These are phyloP conservation scores for Coffea eugenioides DNA, from an alignment of 257 asterid genomes.

Conservation along the genomic window DNA sequence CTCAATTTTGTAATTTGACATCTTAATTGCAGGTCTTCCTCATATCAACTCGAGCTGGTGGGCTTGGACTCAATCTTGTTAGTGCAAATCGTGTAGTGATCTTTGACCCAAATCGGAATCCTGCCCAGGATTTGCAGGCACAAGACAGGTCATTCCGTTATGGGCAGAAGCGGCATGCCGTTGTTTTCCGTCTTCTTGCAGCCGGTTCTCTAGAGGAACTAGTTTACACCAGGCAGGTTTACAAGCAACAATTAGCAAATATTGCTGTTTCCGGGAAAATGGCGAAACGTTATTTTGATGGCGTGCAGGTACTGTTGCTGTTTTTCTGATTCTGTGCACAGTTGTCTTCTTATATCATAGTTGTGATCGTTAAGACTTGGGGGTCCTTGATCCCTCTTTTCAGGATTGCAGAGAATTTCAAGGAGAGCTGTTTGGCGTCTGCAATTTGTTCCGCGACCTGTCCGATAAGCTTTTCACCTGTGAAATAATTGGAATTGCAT, in stretches of 20 bases:
- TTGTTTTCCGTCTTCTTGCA: conserved; percentile 90
- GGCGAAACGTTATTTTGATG: conserved; percentile 90
- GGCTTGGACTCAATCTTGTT: too few species aligned
- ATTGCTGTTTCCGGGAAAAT: conserved; percentile 87
- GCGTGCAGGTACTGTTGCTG: conserved; percentile 67
- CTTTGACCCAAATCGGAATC: conserved; percentile 98
- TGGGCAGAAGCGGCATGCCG: conserved; percentile 88
- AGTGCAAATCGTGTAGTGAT: conserved; percentile 92
- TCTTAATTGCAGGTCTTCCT: conserved; percentile 64
- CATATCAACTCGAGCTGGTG: conserved; percentile 97
- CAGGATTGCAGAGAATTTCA: conserved; percentile 83
- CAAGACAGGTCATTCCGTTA: conserved; percentile 92
- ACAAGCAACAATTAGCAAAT: conserved; percentile 90
- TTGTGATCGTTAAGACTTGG: not conserved
- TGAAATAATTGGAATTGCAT: conserved; percentile 63
- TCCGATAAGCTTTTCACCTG: conserved; percentile 90
- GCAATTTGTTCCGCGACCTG: conserved; percentile 85
- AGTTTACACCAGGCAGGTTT: conserved; percentile 84
- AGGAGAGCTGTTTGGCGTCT: conserved; percentile 93
- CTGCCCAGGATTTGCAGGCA: conserved; percentile 97
- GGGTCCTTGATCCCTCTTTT: conserved; percentile 14
- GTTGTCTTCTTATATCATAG: not conserved
- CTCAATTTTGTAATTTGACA: conserved; percentile 6
- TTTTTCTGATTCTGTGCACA: conserved; percentile 1
- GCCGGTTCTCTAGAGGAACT: conserved; percentile 98